phyloP scores from a whole-genome alignment of 2,329 filamentous ascomycete species.

The Aspergillus sp. region DNA sequence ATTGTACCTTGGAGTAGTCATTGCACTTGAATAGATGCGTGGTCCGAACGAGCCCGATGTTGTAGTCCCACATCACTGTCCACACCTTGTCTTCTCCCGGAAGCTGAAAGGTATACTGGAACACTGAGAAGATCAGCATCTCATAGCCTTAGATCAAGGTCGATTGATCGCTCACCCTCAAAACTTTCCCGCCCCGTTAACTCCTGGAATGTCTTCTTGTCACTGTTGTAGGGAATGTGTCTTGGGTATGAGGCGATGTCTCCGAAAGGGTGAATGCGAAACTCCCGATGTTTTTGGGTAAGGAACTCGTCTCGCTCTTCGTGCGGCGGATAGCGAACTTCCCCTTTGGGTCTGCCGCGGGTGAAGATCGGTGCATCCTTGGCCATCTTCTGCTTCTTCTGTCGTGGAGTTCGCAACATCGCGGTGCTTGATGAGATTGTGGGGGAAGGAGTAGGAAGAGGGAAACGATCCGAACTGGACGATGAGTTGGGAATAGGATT shows the following conservation, averaged over 20 bases:
- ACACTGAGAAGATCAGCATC: conserved; percentile 29
- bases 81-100: conserved; percentile 70
- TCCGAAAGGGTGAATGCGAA: conserved; percentile 68
- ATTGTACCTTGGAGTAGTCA: conserved; percentile 79
- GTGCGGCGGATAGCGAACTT: conserved; percentile 74
- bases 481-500: conserved; percentile 59
- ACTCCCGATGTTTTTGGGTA: conserved; percentile 63
- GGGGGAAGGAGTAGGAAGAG: conserved; percentile 44
- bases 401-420: conserved; percentile 28
- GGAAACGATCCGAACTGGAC: conserved; percentile 19
- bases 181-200: conserved; percentile 89
- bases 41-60: conserved; percentile 88
- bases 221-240: conserved; percentile 92
- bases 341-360: conserved; percentile 66
- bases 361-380: conserved; percentile 69
- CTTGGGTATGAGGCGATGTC: conserved; percentile 64
- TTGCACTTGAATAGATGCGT: conserved; percentile 94
- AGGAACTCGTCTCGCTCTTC: conserved; percentile 67
- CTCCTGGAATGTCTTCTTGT: conserved; percentile 84
- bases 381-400: conserved; percentile 60
- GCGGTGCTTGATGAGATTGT: conserved; percentile 50
- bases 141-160: background rate
- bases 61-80: conserved; percentile 96
- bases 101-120: conserved; percentile 76
- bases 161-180: conserved; percentile 64